These are phyloP conservation scores for Dunaliella primolecta DNA, from an alignment of 139 green algal genomes.

Conservation along the genomic window DNA sequence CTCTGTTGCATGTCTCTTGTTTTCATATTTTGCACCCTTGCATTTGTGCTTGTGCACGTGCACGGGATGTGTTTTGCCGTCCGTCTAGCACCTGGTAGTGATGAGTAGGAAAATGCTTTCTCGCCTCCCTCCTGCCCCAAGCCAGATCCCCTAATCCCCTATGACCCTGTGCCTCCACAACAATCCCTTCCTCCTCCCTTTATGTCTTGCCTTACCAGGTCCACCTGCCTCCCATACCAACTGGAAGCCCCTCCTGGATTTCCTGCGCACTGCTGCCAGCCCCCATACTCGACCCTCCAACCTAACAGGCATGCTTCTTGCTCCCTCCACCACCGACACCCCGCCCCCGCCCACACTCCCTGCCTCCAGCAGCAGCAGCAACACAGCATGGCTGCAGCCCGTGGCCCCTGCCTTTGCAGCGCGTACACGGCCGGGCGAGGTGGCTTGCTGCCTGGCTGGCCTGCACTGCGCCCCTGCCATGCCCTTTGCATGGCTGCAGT, in stretches of 20 bases:
- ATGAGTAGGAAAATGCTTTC: too few relatives aligned
- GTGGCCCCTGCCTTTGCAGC: not conserved
- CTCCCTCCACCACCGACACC: not conserved
- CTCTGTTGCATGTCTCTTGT: too few relatives aligned
- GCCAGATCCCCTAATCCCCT: too few relatives aligned
- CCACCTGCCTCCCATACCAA: not conserved
- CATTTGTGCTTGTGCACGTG: too few relatives aligned
- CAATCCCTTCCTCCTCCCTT: not conserved
- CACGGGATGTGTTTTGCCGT: too few relatives aligned
- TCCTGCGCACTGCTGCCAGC: not conserved
- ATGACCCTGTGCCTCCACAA: too few relatives aligned
- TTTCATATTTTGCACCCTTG: too few relatives aligned
- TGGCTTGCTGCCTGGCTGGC: not conserved
- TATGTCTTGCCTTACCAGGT: too few relatives aligned
- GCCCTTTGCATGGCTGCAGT: slow-evolving; percentile 19
- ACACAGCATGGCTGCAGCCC: slow-evolving; percentile 9
- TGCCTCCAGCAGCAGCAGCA: slow-evolving; percentile 11
- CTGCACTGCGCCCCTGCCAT: not conserved
- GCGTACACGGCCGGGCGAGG: not conserved
- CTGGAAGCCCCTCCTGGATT: not conserved
- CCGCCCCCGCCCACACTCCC: not conserved
- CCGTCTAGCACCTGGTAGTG: too few relatives aligned
- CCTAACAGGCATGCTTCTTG: not conserved
- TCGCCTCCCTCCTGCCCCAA: too few relatives aligned
- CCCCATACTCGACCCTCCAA: not conserved